phyloP scores from a whole-genome alignment of 2,329 filamentous ascomycete species.

The Fusarium humuli region DNA sequence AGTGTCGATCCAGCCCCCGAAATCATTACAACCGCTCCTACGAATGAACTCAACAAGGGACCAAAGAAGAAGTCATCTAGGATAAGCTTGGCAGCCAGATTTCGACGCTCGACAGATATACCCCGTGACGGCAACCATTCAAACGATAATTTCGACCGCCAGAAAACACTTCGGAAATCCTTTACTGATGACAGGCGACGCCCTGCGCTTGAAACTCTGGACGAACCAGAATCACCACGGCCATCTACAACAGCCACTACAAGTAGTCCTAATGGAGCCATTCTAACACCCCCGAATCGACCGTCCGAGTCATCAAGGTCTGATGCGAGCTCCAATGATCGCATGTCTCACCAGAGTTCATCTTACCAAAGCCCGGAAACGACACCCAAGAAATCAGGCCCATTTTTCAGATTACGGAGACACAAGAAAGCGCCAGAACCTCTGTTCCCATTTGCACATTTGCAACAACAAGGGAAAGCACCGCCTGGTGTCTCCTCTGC shows the following conservation, averaged over 20 bases:
- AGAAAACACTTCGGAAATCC: constrained; percentile 50
- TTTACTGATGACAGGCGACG: constrained; percentile 58
- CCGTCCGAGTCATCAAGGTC: constrained; percentile 84
- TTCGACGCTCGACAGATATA: constrained; percentile 65
- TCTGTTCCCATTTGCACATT: constrained; percentile 85
- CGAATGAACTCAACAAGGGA: constrained; percentile 67
- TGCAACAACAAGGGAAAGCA: constrained; percentile 76
- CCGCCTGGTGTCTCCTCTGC: constrained; percentile 55
- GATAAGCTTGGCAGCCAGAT: constrained; percentile 64
- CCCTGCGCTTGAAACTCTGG: constrained; percentile 57
- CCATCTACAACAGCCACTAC: constrained; percentile 47
- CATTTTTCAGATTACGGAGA: constrained; percentile 85
- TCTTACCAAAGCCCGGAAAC: constrained; percentile 66
- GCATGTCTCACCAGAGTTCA: constrained; percentile 69
- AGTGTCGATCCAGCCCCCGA: constrained; percentile 63
- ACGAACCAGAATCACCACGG: constrained; percentile 63
- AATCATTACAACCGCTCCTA: constrained; percentile 94
- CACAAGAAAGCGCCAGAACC: constrained; percentile 79
- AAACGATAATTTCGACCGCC: constrained; percentile 31
- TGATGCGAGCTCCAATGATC: constrained; percentile 81
- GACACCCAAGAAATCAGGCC: constrained; percentile 72
- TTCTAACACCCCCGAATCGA: constrained; percentile 64
- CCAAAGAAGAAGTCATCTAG: constrained; percentile 68
- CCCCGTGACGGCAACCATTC: constrained; percentile 48
- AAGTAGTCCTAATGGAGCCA: constrained; percentile 49